Evolutionary conservation across 495 filamentous ascomycete species (phyloP).

Genomic region (Daldinia bambusicola): DNA sequence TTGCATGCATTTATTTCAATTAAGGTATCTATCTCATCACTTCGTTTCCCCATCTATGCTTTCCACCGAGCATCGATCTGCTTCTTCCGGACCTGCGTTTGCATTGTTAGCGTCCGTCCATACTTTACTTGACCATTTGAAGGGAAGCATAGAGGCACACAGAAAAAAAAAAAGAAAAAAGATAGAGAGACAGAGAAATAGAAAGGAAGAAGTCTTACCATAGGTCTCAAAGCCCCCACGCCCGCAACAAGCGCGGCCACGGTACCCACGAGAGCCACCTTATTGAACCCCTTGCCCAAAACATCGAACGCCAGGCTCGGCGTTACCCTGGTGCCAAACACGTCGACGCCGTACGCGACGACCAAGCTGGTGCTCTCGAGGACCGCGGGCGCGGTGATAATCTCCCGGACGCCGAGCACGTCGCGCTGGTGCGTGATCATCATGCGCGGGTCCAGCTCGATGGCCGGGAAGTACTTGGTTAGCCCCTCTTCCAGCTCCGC

Average conservation of each 20-base stretch:
- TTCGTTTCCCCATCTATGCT: slow-evolving; percentile 16
- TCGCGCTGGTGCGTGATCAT: slow-evolving; percentile 85
- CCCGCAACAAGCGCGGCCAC: slow-evolving; percentile 80
- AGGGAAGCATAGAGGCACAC: too few species aligned
- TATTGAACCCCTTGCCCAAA: slow-evolving; percentile 91
- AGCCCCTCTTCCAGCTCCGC: slow-evolving; percentile 87
- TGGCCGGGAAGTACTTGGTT: slow-evolving; percentile 73
- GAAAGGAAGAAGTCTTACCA: slow-evolving; percentile 66
- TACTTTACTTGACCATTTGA: background rate
- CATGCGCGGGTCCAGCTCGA: slow-evolving; percentile 87
- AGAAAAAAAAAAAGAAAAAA: slow-evolving; percentile 1
- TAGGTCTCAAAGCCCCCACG: slow-evolving; percentile 79
- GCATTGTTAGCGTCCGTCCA: slow-evolving; percentile 8
- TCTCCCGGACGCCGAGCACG: slow-evolving; percentile 75
- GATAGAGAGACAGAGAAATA: too few species aligned
- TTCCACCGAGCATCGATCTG: slow-evolving; percentile 54
- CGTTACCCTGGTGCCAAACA: slow-evolving; percentile 85
- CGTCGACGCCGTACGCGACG: slow-evolving; percentile 86
- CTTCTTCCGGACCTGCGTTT: slow-evolving; percentile 52
- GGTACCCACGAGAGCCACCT: slow-evolving; percentile 82
- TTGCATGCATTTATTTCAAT: background rate
- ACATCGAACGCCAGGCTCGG: slow-evolving; percentile 92
- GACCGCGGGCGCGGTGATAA: slow-evolving; percentile 77
- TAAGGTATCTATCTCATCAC: background rate
- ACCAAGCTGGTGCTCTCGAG: slow-evolving; percentile 96